Evolutionary conservation across 768 basidiomycete species (phyloP), one percentile per base, ranked within the genome.

Genomic region (Xanthoconium stramineum): DNA sequence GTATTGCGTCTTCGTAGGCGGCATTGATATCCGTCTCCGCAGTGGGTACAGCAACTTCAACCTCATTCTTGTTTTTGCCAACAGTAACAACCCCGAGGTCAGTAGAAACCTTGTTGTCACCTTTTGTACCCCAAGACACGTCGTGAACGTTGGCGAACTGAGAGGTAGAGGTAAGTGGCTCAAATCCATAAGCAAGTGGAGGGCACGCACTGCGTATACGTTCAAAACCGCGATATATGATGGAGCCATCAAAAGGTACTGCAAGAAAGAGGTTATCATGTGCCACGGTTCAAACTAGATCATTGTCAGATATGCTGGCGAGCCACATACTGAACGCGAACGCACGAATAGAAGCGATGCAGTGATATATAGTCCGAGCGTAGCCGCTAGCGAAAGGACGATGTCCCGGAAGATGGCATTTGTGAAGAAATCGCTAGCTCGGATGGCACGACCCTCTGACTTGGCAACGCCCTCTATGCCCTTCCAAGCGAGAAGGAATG

Each of bases 81-180:
- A 78, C 78, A 47, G 80, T 80, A 59, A 95, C 89, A 6, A 86
- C 86, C 44, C 96, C 97, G 7, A 98, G 83, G 61, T 95, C 91
- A 28, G 87, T 88, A 52, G 78, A 80, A 43, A 88, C 81, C 66
- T 86, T 94, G 77, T 94, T 94, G 72, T 91, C 92, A 35, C 91
- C 96, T 69, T 96, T 98, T 5, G 92, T 98, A 37, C 94, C 94
- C 94, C 94, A 95, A 5, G 91, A 93, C 11, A 95, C 87, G 56
- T 95, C 94, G 72, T 93, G 89, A 6, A 91, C 89, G 66, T 93
- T 93, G 3, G 90, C 84, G 61, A 93, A 92, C 85, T 89, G 40
- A 15, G 13, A 35, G 28, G 3, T 24, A 19, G 12, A 19, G 12
- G 24, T 63, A 40, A 64, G 57, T 32, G 13, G 44, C 20, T 17